Evolutionary conservation across 2,329 filamentous ascomycete species (phyloP).

Genomic region (Anisogramma anomala): DNA sequence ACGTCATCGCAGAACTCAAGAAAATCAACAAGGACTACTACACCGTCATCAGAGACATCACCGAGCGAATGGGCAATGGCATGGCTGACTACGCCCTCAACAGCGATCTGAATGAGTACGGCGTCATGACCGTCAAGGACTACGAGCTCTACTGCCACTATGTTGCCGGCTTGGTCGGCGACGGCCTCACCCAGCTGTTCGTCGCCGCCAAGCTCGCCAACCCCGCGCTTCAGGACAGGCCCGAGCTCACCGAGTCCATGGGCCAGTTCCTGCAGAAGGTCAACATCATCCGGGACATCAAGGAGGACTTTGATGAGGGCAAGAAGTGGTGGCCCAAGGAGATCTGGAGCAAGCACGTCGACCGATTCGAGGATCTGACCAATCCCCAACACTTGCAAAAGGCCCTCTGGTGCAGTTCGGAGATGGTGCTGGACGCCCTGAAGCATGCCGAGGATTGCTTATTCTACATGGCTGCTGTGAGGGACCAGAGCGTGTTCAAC

Average conservation of each 20-base stretch:
- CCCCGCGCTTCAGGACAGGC: slow-evolving; percentile 65
- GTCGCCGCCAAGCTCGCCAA: slow-evolving; percentile 81
- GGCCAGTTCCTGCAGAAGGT: slow-evolving; percentile 95
- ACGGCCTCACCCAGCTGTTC: slow-evolving; percentile 82
- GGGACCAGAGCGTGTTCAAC: slow-evolving; percentile 97
- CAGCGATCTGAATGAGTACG: slow-evolving; percentile 65
- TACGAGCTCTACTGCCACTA: slow-evolving; percentile 98
- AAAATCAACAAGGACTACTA: slow-evolving; percentile 76
- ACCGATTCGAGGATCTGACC: slow-evolving; percentile 82
- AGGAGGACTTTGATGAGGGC: slow-evolving; percentile 78
- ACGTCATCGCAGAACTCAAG: slow-evolving; percentile 75
- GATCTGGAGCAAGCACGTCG: slow-evolving; percentile 93
- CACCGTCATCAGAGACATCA: slow-evolving; percentile 84
- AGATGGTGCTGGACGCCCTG: slow-evolving; percentile 88
- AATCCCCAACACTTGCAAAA: slow-evolving; percentile 64
- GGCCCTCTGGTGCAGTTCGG: slow-evolving; percentile 76
- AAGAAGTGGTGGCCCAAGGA: slow-evolving; percentile 91
- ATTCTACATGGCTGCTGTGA: slow-evolving; percentile 93
- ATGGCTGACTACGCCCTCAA: slow-evolving; percentile 95
- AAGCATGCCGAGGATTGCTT: slow-evolving; percentile 82
- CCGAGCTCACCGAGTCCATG: slow-evolving; percentile 85
- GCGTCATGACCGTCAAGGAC: slow-evolving; percentile 71
- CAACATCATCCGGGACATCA: slow-evolving; percentile 94
- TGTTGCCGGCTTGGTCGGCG: slow-evolving; percentile 94
- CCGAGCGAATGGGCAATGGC: slow-evolving; percentile 88